A percentile compares a stretch with the other conserved stretches of the same genome.
phyloP scores from a whole-genome alignment of 2,329 filamentous ascomycete species.

The Xylariales sp. region DNA sequence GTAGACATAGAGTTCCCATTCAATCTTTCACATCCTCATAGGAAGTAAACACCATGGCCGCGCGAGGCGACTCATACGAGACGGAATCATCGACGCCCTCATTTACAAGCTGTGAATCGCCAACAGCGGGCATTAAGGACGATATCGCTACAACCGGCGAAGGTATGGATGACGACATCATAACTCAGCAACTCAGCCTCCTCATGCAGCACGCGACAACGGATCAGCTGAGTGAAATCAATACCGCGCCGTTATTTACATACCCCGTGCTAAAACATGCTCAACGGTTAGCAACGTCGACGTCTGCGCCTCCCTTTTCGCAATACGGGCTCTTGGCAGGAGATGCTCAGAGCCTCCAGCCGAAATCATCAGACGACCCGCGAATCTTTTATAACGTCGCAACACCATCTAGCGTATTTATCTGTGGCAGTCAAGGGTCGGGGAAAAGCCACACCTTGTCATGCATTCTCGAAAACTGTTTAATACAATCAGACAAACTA shows the following conservation, averaged over 20 bases:
- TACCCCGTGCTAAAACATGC: slow-evolving; percentile 33
- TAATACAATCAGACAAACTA: slow-evolving; percentile 55
- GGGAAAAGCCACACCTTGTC: slow-evolving; percentile 73
- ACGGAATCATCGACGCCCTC: background rate
- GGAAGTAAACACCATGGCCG: background rate
- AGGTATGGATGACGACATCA: background rate
- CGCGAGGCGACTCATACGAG: background rate
- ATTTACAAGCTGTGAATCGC: background rate
- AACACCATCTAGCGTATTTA: slow-evolving; percentile 68
- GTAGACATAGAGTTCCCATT: background rate
- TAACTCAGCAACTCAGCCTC: slow-evolving; percentile 22
- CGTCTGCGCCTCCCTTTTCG: slow-evolving; percentile 26
- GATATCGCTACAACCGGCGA: background rate
- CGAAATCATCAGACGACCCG: slow-evolving; percentile 39
- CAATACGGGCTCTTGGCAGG: slow-evolving; percentile 44
- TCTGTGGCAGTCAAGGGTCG: slow-evolving; percentile 73
- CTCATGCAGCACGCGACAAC: slow-evolving; percentile 23
- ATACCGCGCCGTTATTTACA: slow-evolving; percentile 40
- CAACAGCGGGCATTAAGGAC: background rate
- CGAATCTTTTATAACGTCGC: slow-evolving; percentile 60
- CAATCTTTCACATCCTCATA: background rate
- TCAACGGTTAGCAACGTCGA: background rate
- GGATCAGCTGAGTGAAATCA: slow-evolving; percentile 37
- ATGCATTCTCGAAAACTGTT: slow-evolving; percentile 67
- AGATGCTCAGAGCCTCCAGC: slow-evolving; percentile 10